Evolutionary conservation across 2,329 filamentous ascomycete species (phyloP).

Genomic region (Ophiostoma piceae): DNA sequence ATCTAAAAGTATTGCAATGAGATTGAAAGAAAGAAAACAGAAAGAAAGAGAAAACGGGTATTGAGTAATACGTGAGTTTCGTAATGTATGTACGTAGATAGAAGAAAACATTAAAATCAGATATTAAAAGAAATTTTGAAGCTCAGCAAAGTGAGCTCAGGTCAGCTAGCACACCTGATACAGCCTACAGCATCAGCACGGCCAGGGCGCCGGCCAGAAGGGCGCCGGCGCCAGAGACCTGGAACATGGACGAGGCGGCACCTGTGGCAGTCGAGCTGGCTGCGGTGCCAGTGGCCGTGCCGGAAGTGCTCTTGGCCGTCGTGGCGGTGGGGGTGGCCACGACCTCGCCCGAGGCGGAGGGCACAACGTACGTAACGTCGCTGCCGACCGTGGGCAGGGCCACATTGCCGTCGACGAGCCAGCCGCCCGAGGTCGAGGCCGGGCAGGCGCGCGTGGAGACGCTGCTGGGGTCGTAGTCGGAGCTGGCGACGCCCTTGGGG

Average conservation of each 20-base stretch:
- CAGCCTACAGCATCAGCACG: neutral
- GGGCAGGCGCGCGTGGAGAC: conserved; percentile 66
- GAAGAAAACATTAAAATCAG: neutral
- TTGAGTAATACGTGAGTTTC: neutral
- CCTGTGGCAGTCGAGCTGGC: neutral
- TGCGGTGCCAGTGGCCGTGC: neutral
- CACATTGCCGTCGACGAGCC: conserved; percentile 67
- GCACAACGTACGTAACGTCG: conserved; percentile 31
- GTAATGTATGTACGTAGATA: neutral
- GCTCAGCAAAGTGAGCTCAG: neutral
- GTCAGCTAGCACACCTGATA: no score
- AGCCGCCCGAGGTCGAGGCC: conserved; percentile 59
- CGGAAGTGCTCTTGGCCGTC: neutral
- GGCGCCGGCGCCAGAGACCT: conserved; percentile 3
- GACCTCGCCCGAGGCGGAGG: neutral
- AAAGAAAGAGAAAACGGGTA: neutral
- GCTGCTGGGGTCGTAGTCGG: conserved; percentile 58
- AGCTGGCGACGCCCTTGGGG: conserved; percentile 62
- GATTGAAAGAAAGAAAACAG: neutral
- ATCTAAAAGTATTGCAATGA: neutral
- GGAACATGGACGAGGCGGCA: neutral
- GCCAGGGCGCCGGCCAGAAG: neutral
- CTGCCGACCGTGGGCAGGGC: conserved; percentile 64
- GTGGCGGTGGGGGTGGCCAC: neutral
- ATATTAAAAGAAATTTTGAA: neutral